Evolutionary conservation across 1,284 basidiomycete species (phyloP).

Genomic region (Takashimella tepidaria): DNA sequence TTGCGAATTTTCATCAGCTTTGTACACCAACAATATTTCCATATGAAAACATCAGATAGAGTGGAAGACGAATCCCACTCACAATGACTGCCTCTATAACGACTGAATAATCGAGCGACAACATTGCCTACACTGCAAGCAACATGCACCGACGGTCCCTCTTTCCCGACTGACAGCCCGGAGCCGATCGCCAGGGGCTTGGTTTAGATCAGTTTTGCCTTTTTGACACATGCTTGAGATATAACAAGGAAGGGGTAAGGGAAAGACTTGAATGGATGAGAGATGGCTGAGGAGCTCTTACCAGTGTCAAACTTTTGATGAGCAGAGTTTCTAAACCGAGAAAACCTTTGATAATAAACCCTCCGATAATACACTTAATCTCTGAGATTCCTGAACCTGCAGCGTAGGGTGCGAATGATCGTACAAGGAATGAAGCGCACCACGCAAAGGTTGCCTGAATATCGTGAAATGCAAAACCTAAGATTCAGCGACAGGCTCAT

Average conservation of each 20-base stretch:
- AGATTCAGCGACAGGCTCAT: no score
- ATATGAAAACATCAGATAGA: not conserved
- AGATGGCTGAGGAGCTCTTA: slow-evolving; percentile 87
- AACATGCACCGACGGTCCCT: slow-evolving; percentile 96
- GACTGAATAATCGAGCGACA: slow-evolving; percentile 73
- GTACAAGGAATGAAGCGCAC: slow-evolving; percentile 80
- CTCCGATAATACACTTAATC: slow-evolving; percentile 96
- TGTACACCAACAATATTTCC: not conserved
- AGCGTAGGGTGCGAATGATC: slow-evolving; percentile 84
- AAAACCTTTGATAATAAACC: slow-evolving; percentile 95
- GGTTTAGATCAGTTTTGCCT: no score
- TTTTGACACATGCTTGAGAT: no score
- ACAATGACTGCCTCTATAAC: slow-evolving; percentile 85
- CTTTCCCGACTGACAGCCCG: slow-evolving; percentile 94
- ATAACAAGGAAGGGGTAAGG: no score
- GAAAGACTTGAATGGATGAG: slow-evolving; percentile 84
- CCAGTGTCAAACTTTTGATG: slow-evolving; percentile 86
- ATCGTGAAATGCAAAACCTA: no score
- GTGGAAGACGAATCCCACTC: slow-evolving; percentile 25
- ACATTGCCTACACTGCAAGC: slow-evolving; percentile 90
- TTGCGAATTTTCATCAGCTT: not conserved
- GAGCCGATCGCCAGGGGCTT: slow-evolving; percentile 97
- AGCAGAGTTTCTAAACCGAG: slow-evolving; percentile 81
- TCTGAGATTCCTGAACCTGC: slow-evolving; percentile 98
- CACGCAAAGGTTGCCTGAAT: slow-evolving; percentile 69